These are phyloP conservation scores for Theobroma cacao DNA, from an alignment of 345 rosid genomes.

Conservation along the genomic window DNA sequence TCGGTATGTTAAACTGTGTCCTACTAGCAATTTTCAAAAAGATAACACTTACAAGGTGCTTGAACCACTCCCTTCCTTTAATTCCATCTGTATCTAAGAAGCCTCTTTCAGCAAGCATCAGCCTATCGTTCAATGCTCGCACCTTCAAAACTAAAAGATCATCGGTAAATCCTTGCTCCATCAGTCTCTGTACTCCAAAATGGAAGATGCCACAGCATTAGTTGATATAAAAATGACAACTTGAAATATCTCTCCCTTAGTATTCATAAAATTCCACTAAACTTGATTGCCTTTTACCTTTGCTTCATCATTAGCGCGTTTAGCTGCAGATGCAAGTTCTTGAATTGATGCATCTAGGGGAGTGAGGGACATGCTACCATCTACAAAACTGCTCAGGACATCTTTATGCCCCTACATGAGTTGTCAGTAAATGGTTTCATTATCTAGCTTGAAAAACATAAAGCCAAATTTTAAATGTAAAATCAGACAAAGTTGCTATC, in stretches of 20 bases:
- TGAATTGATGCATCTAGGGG: slow-evolving; percentile 60
- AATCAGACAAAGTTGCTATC: too few species aligned
- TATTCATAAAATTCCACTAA: not conserved
- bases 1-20: not conserved
- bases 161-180: slow-evolving; percentile 27
- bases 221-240: not conserved
- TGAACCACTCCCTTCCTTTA: slow-evolving; percentile 80
- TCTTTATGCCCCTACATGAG: slow-evolving; percentile 48
- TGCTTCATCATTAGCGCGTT: slow-evolving; percentile 55
- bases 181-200: slow-evolving; percentile 45
- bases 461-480: not conserved
- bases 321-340: slow-evolving; percentile 56
- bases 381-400: slow-evolving; percentile 46
- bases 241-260: not conserved
- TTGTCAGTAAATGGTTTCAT: not conserved
- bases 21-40: slow-evolving; percentile 2
- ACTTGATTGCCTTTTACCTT: slow-evolving; percentile 33
- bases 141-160: slow-evolving; percentile 30
- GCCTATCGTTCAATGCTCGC: slow-evolving; percentile 72
- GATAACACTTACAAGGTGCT: slow-evolving; percentile 66
- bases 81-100: slow-evolving; percentile 80
- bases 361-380: slow-evolving; percentile 39
- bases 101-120: slow-evolving; percentile 93
- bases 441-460: not conserved
- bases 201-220: not conserved